These are phyloP conservation scores for Limnanthes douglasii DNA, from an alignment of 345 rosid species.

Conservation along the genomic window DNA sequence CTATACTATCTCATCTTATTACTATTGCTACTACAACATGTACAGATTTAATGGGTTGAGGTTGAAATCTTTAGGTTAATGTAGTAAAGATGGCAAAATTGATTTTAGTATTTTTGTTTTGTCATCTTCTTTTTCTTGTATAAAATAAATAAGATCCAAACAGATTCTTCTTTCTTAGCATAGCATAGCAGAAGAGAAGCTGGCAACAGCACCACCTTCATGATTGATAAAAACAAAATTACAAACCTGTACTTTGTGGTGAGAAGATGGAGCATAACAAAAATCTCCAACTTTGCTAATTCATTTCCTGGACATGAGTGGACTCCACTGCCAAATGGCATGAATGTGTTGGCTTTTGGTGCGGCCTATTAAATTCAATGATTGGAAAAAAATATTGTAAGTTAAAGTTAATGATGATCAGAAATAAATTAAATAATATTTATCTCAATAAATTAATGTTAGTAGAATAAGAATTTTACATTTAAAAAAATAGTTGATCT, in stretches of 20 bases:
- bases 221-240: not conserved
- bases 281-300: conserved; percentile 64
- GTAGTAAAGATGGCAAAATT: not conserved
- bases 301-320: conserved; percentile 92
- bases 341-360: conserved; percentile 67
- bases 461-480: not conserved
- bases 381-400: too few species aligned
- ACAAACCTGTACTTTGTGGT: conserved; percentile 84
- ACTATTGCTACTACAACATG: too few species aligned
- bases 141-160: not conserved
- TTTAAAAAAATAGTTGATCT: not conserved
- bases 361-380: conserved; percentile 31
- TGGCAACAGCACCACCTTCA: too few species aligned
- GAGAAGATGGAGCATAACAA: conserved; percentile 73
- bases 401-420: too few species aligned
- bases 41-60: not conserved
- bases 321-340: conserved; percentile 89
- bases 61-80: too few species aligned
- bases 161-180: too few species aligned
- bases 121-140: too few species aligned
- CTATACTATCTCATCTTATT: too few species aligned
- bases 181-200: too few species aligned
- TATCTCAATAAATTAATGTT: not conserved
- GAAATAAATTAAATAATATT: not conserved
- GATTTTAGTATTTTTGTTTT: too few species aligned